A percentile compares a stretch with the other conserved stretches of the same genome.
These are phyloP conservation scores for Trichoderma sp. DNA, from an alignment of 2,329 filamentous ascomycete species.

Conservation along the genomic window DNA sequence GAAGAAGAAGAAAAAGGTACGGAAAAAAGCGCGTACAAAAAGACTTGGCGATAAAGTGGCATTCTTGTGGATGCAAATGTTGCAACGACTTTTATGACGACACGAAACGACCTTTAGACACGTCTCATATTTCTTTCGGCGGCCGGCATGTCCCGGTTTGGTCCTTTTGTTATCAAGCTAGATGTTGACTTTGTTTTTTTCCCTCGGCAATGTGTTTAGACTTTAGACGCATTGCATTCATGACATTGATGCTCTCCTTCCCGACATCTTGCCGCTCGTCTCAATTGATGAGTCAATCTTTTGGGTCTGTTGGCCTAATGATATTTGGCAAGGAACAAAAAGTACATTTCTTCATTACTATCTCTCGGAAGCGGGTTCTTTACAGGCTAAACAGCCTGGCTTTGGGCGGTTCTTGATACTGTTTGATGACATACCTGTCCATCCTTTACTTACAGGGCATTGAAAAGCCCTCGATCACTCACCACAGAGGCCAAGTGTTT, in stretches of 20 bases:
- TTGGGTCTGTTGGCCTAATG: background rate
- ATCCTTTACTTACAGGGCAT: background rate
- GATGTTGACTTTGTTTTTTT: constrained; percentile 1
- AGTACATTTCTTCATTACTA: background rate
- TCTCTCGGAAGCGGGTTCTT: background rate
- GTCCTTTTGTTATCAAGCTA: constrained; percentile 1
- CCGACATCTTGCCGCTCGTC: background rate
- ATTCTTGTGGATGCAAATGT: constrained; percentile 18
- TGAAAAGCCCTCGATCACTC: background rate
- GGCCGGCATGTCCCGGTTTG: background rate
- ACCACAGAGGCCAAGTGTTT: background rate
- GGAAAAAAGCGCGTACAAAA: constrained; percentile 12
- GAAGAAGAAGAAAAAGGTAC: constrained; percentile 1
- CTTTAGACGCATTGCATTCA: background rate
- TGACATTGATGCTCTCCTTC: background rate
- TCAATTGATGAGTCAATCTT: background rate
- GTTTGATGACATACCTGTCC: background rate
- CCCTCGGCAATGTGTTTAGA: background rate
- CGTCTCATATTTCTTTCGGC: constrained; percentile 2
- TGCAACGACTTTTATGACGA: constrained; percentile 29
- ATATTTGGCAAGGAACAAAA: background rate
- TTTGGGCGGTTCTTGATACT: background rate
- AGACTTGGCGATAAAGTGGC: constrained; percentile 1
- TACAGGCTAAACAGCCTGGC: background rate
- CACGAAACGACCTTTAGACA: constrained; percentile 25